These are phyloP conservation scores for Knoxia roxburghii DNA, from an alignment of 257 asterid species.

Conservation along the genomic window DNA sequence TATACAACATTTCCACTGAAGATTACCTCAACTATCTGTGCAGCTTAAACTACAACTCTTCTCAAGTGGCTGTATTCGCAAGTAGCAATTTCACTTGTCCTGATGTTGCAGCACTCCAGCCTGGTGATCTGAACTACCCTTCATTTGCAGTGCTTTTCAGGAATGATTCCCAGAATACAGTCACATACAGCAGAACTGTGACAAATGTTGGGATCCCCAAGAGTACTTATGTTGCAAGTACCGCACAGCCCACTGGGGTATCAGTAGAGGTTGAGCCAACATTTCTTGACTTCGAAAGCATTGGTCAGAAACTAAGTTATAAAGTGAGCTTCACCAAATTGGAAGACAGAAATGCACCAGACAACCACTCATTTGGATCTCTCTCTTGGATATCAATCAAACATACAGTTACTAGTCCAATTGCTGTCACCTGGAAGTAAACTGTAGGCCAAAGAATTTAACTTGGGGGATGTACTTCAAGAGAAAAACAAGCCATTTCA, in stretches of 20 bases:
- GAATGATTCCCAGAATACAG: constrained; percentile 17
- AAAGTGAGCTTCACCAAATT: constrained; percentile 34
- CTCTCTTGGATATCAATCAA: constrained; percentile 43
- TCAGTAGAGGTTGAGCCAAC: constrained; percentile 39
- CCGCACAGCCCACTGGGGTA: constrained; percentile 43
- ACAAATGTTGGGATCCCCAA: constrained; percentile 56
- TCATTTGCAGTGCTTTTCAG: constrained; percentile 49
- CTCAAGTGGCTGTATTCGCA: constrained; percentile 40
- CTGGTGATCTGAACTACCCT: constrained; percentile 72
- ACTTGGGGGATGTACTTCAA: neutral
- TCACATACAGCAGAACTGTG: constrained; percentile 41
- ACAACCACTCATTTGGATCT: constrained; percentile 44
- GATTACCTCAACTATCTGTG: constrained; percentile 56
- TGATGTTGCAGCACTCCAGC: constrained; percentile 16
- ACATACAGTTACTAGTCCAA: constrained; percentile 56
- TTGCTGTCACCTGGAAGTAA: constrained; percentile 55
- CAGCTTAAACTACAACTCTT: constrained; percentile 49
- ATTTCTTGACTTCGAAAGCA: constrained; percentile 34
- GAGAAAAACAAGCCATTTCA: neutral
- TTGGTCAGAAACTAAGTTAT: constrained; percentile 51
- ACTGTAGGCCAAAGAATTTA: neutral
- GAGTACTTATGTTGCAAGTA: constrained; percentile 35
- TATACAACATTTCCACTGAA: constrained; percentile 42
- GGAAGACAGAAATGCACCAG: constrained; percentile 20
- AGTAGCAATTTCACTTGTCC: constrained; percentile 45